A percentile compares a stretch with the other conserved stretches of the same genome.
Evolutionary conservation across 2,329 filamentous ascomycete species (phyloP).

Genomic region (Trichoderma sp.): DNA sequence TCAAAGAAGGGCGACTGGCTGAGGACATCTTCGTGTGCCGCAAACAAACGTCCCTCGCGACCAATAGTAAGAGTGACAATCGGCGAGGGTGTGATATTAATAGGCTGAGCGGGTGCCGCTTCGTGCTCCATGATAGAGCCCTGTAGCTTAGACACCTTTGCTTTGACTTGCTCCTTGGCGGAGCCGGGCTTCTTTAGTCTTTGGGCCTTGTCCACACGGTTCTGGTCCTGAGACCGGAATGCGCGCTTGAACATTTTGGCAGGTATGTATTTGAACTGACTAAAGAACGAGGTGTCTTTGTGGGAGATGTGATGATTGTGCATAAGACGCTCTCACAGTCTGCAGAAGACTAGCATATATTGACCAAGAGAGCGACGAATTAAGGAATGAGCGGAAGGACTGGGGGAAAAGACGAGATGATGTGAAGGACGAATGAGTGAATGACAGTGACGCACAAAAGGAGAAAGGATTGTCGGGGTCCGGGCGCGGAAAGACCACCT

Average conservation of each 20-base stretch:
- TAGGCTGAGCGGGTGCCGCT: slow-evolving; percentile 28
- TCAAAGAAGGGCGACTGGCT: slow-evolving; percentile 82
- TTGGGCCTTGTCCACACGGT: slow-evolving; percentile 80
- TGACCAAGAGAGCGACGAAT: slow-evolving; percentile 47
- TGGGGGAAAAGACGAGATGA: slow-evolving; percentile 20
- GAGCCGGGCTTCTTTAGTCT: slow-evolving; percentile 64
- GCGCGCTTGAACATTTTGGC: slow-evolving; percentile 86
- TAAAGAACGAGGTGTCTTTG: slow-evolving; percentile 27
- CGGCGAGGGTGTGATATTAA: slow-evolving; percentile 51
- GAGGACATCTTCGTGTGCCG: slow-evolving; percentile 90
- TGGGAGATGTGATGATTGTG: background rate
- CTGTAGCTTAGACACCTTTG: slow-evolving; percentile 81
- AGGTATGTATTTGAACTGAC: slow-evolving; percentile 16
- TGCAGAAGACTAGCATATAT: background rate
- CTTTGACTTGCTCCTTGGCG: slow-evolving; percentile 58
- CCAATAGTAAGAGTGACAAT: slow-evolving; percentile 87
- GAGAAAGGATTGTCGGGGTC: slow-evolving; percentile 45
- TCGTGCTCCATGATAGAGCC: slow-evolving; percentile 67
- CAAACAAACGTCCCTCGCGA: slow-evolving; percentile 82
- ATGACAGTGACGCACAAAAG: slow-evolving; percentile 38
- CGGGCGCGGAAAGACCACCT: slow-evolving; percentile 52
- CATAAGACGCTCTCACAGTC: slow-evolving; percentile 7
- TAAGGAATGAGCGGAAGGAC: slow-evolving; percentile 45
- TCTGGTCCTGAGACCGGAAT: slow-evolving; percentile 69
- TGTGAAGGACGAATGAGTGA: background rate